A percentile compares a stretch with the other conserved stretches of the same genome.
Evolutionary conservation across 2,329 filamentous ascomycete species (phyloP).

Genomic region (Pseudogymnoascus sp.): DNA sequence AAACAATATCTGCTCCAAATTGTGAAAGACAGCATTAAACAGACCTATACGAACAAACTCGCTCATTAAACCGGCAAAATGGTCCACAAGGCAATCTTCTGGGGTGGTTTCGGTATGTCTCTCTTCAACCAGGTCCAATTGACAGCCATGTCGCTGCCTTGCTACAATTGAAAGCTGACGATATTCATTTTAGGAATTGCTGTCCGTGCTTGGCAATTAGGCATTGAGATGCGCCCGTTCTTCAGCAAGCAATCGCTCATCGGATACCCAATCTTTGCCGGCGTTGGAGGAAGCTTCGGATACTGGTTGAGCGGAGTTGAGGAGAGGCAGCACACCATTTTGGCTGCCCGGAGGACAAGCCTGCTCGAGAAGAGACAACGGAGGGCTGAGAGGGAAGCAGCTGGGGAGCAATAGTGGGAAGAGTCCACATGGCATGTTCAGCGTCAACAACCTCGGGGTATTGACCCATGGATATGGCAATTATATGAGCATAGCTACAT

Average conservation of each 20-base stretch:
- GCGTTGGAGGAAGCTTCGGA: slow-evolving; percentile 81
- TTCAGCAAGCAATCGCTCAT: slow-evolving; percentile 78
- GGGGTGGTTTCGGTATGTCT: slow-evolving; percentile 80
- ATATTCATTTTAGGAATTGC: slow-evolving; percentile 59
- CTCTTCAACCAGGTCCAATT: slow-evolving; percentile 11
- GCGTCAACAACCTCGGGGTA: neutral
- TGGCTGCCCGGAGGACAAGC: slow-evolving; percentile 68
- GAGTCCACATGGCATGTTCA: neutral
- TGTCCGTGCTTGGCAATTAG: slow-evolving; percentile 91
- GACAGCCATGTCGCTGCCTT: neutral
- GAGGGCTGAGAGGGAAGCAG: slow-evolving; percentile 58
- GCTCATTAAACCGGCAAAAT: slow-evolving; percentile 18
- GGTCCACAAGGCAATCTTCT: slow-evolving; percentile 60
- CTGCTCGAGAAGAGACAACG: slow-evolving; percentile 85
- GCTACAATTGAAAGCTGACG: neutral
- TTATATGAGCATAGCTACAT: neutral
- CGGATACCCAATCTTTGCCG: slow-evolving; percentile 85
- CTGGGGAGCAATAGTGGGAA: slow-evolving; percentile 27
- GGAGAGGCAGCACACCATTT: slow-evolving; percentile 65
- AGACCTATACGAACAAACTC: neutral
- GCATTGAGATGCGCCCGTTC: slow-evolving; percentile 95
- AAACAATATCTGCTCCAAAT: neutral
- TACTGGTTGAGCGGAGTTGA: slow-evolving; percentile 96
- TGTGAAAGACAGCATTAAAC: neutral
- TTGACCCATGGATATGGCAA: neutral